Evolutionary conservation across 352 stramenopile genomes (phyloP), one percentile per base, ranked within the genome.

Genomic region (Phytopythium ostracodes): DNA sequence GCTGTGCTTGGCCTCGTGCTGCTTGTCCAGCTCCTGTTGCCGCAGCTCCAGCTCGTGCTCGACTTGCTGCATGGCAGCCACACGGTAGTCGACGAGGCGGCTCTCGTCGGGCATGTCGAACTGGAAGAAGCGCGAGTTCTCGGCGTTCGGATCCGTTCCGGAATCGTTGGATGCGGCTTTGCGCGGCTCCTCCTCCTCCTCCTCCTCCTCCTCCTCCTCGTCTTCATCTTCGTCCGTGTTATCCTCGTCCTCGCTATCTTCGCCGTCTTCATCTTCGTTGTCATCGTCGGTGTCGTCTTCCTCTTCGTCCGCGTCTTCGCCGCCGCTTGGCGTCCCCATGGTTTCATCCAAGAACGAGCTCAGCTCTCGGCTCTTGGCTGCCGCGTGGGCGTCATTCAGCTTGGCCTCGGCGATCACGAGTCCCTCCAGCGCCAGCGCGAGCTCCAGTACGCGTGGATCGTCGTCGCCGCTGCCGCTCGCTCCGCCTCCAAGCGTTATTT

Each of bases 21-120:
- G 54, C 15, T 62, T 24, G 10, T 58, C 43, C 5, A 27, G 42
- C 31, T 59, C 55, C 20, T 63, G 59, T 15, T 57, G 58, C 20
- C 75, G 71, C 17, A 79, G 77, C 31, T 70, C 66, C 11, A 88
- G 67, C 18, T 58, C 61, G 12, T 49, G 55, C 43, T 82, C 73
- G 2, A 88, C 78, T 2, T 55, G 24, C 42, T 67, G 64, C 15
- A 76, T 74, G 2, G 77, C 67, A 12, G 66, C 69, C 25, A 70
- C 68, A 15, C 77, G 68, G 33, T 88, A 88, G 56, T 87, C 75
- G 2, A 75, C 61, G 4, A 87, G 70, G 6, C 47, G 59, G 18
- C 50, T 42, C 56, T 81, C 25, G 27, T 80, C 72, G 0, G 79
- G 77, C 73, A 81, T 78, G 18, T 87, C 66, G 36, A 87, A 71